A percentile compares a stretch with the other conserved stretches of the same genome.
Conservation (phyloP, 176 grass and related monocot species). For the Puya raimondii region DNA sequence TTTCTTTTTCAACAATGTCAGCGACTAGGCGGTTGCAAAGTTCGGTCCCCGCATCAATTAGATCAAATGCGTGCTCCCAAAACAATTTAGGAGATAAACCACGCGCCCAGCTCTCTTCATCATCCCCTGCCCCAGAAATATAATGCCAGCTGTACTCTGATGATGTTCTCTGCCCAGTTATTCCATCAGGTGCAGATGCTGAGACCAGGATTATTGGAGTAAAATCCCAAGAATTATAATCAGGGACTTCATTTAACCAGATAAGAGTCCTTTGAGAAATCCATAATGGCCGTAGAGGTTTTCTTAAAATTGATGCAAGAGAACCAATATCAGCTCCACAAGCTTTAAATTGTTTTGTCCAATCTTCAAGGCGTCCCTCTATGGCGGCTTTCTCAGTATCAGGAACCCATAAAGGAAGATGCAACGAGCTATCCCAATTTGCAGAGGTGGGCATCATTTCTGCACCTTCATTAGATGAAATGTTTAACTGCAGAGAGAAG, state of each 20-base stretch:
- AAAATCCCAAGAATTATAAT: slow-evolving; percentile 69
- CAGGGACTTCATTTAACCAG: slow-evolving; percentile 94
- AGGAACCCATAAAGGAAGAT: slow-evolving; percentile 78
- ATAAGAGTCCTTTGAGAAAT: slow-evolving; percentile 84
- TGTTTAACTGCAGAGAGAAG: slow-evolving; percentile 25
- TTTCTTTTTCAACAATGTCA: slow-evolving; percentile 91
- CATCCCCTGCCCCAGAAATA: slow-evolving; percentile 92
- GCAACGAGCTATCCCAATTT: slow-evolving; percentile 68
- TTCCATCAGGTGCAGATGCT: slow-evolving; percentile 42
- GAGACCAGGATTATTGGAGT: slow-evolving; percentile 82
- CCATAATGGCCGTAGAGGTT: slow-evolving; percentile 75
- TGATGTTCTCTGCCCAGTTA: slow-evolving; percentile 36
- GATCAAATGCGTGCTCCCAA: slow-evolving; percentile 77
- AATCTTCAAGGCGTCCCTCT: slow-evolving; percentile 52
- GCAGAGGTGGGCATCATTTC: slow-evolving; percentile 10
- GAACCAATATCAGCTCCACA: slow-evolving; percentile 84
- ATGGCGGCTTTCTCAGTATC: slow-evolving; percentile 68
- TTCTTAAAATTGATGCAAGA: slow-evolving; percentile 41
- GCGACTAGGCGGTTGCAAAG: slow-evolving; percentile 61
- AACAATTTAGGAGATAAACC: slow-evolving; percentile 70
- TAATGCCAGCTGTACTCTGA: slow-evolving; percentile 82
- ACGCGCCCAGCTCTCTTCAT: slow-evolving; percentile 96
- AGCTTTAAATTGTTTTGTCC: slow-evolving; percentile 49
- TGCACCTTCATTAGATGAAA: slow-evolving; percentile 10
- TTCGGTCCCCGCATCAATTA: slow-evolving; percentile 71